phyloP scores from a whole-genome alignment of 495 filamentous ascomycete genomes.

The Copromyces sp. region DNA sequence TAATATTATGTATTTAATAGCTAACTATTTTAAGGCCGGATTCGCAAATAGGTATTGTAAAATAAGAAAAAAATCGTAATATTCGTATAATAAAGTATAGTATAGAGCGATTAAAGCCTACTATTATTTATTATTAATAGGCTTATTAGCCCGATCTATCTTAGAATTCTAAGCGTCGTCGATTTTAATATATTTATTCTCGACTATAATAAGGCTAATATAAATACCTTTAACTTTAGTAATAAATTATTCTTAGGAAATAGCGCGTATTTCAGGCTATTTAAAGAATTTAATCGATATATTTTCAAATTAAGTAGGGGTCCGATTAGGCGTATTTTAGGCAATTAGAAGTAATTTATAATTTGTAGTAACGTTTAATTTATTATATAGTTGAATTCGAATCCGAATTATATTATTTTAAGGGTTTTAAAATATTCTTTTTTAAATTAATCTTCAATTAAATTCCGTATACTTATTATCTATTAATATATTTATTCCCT shows the following conservation, averaged over 20 bases:
- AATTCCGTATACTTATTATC: too few species aligned
- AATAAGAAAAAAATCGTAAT: slow-evolving; percentile 70
- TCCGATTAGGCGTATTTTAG: not conserved
- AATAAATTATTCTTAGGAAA: slow-evolving; percentile 62
- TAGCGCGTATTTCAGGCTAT: slow-evolving; percentile 55
- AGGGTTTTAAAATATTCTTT: too few species aligned
- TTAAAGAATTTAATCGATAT: slow-evolving; percentile 22
- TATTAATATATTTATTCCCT: too few species aligned
- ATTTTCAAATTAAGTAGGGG: slow-evolving; percentile 1
- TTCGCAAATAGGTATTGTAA: slow-evolving; percentile 64
- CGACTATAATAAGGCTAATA: slow-evolving; percentile 65
- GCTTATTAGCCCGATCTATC: slow-evolving; percentile 23
- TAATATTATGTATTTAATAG: slow-evolving; percentile 67
- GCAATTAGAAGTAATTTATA: too few species aligned
- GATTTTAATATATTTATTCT: slow-evolving; percentile 66
- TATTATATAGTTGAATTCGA: too few species aligned
- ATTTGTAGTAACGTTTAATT: too few species aligned
- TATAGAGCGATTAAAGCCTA: slow-evolving; percentile 63
- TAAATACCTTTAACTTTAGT: slow-evolving; percentile 66
- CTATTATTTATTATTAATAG: slow-evolving; percentile 55
- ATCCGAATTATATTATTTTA: too few species aligned
- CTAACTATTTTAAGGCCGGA: slow-evolving; percentile 44
- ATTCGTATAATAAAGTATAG: slow-evolving; percentile 58
- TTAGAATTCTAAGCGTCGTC: slow-evolving; percentile 48
- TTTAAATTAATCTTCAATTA: too few species aligned